Conservation (phyloP, 2,329 filamentous ascomycete genomes). For the Verruconis gallopava region DNA sequence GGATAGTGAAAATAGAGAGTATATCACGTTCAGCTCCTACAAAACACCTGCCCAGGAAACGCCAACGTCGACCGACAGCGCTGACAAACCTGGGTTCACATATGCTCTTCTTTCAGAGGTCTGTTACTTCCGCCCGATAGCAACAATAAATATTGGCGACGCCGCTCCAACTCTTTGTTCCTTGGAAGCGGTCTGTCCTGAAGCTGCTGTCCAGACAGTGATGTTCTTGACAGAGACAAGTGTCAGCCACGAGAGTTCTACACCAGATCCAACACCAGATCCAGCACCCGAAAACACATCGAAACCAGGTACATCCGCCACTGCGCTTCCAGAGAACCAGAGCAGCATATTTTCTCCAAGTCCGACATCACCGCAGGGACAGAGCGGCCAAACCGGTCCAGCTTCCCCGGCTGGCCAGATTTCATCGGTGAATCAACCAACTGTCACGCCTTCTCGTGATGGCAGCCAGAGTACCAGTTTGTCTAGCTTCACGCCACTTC, state of each 20-base stretch:
- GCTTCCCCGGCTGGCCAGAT: too few relatives aligned
- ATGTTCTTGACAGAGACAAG: neutral
- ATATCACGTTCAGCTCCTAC: conserved; percentile 3
- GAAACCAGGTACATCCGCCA: too few relatives aligned
- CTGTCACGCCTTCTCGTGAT: too few relatives aligned
- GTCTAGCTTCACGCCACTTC: too few relatives aligned
- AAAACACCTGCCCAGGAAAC: neutral
- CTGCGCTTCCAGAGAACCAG: too few relatives aligned
- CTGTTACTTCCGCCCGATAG: neutral
- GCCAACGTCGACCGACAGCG: neutral
- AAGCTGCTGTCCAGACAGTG: neutral
- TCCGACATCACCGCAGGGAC: too few relatives aligned
- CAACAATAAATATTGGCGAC: conserved; percentile 6
- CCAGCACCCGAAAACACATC: too few relatives aligned
- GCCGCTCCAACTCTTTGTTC: conserved; percentile 4
- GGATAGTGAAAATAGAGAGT: neutral
- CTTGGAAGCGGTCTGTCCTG: neutral
- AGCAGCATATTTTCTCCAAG: too few relatives aligned
- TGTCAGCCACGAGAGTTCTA: neutral
- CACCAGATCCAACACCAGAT: neutral
- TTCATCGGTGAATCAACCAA: too few relatives aligned
- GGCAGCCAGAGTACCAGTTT: too few relatives aligned
- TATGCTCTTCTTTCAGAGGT: neutral
- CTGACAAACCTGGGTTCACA: neutral
- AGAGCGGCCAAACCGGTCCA: too few relatives aligned